Evolutionary conservation across 225 moss, liverwort and hornwort species (phyloP), one percentile per base, ranked within the genome.

Genomic region (Polytrichum formosum): DNA sequence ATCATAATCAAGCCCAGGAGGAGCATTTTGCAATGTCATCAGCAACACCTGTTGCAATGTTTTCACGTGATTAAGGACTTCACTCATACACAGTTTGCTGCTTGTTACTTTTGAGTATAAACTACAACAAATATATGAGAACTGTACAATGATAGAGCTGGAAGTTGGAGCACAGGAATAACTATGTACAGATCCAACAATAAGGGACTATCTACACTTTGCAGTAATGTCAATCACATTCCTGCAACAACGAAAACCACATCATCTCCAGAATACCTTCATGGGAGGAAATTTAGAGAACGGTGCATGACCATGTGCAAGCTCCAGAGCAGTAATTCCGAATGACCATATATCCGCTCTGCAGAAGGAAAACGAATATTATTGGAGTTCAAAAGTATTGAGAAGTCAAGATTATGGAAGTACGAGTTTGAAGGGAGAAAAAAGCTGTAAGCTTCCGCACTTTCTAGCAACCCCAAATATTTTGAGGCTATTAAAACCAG

Each of bases 281-380:
- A 98, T 94, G 6, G 97, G 97, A 63, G 97, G 97, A 70, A 91
- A 98, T 72, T 98, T 98, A 18, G 94, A 94, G 70, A 98, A 98
- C 0, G 97, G 97, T 23, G 97, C 97, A 72, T 98, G 97, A 28
- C 97, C 97, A 81, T 94, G 97, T 2, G 97, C 97, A 66, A 98
- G 90, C 81, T 98, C 97, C 79, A 98, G 79, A 35, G 94, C 94
- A 66, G 97, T 98, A 73, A 98, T 98, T 65, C 97, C 97, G 68
- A 98, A 98, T 25, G 94, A 94, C 97, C 97, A 98, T 56, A 98
- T 94, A 69, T 98, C 97, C 18, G 94, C 97, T 79, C 90, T 90
- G 87, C 63, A 75, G 67, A 46, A 46, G 46, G 46, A 46, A 46
- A 13, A 16, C 10, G 5, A 26, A 23, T 27, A 65, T 46, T 46